Conservation (phyloP, 331 rosid genomes). For the Dryas integrifolia region DNA sequence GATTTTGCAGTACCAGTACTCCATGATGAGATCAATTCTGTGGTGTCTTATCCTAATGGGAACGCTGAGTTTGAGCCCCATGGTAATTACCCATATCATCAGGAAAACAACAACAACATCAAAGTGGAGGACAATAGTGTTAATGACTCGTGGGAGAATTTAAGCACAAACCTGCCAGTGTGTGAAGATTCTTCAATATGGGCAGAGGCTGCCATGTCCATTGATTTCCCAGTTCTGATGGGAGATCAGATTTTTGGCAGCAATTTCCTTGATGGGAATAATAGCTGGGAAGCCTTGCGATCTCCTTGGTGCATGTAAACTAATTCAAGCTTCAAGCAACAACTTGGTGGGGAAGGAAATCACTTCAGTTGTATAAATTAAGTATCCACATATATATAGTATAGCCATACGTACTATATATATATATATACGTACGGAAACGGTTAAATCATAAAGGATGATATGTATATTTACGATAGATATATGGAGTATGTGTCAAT, state of each 20-base stretch:
- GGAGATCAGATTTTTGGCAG: constrained; percentile 25
- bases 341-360: neutral
- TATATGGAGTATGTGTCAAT: no score
- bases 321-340: neutral
- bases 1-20: neutral
- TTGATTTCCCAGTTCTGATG: constrained; percentile 47
- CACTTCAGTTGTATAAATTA: neutral
- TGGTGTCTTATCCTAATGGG: neutral
- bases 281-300: constrained; percentile 45
- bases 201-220: constrained; percentile 67
- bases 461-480: neutral
- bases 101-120: no score
- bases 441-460: neutral
- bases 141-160: constrained; percentile 36
- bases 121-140: constrained; percentile 1
- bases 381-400: no score
- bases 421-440: neutral
- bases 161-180: constrained; percentile 31
- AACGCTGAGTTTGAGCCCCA: neutral
- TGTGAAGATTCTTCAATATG: constrained; percentile 62
- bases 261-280: constrained; percentile 36
- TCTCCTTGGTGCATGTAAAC: constrained; percentile 57
- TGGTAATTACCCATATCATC: neutral
- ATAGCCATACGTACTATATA: neutral
- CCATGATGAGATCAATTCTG: no score